Base-by-base conservation (phyloP, 2,329 filamentous ascomycete genomes). In the Magnaporthiopsis incrustans region DNA sequence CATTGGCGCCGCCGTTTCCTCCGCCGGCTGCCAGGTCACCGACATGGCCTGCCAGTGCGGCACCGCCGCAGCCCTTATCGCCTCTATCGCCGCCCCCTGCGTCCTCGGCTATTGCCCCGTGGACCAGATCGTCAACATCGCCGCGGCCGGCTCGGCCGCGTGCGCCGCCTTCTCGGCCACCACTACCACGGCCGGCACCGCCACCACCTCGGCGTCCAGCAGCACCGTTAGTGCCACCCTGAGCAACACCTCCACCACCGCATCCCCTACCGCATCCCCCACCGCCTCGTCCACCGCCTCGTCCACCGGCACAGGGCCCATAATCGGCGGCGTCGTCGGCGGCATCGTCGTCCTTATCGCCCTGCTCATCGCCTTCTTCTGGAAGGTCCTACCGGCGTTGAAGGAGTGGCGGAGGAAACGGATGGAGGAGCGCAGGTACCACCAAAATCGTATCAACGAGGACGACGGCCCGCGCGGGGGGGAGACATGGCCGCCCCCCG, bases 21-120 rank as follows among this genome's bases (percentile, higher is more conserved):
- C 73, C n/a, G 78, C 78, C 26, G 77, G 78, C 69, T 86, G 83
- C 72, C 65, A 76, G 27, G 27, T 30, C 27, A 30, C 73, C 59
- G 81, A 86, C 72, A 70, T 74, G 58, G 72, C 70, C 62, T 86
- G 83, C 77, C 81, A 82, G 69, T 85, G 83, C 76, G 81, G 74
- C 3, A 67, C 70, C 8, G 72, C 68, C 0, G 67, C 76, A 67
- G 38, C 69, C 18, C 67, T 64, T 63, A 77, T 78, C 64, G 72
- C 65, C 65, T 64, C 56, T 59, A 62, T 65, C 64, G 73, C 69
- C 27, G 71, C 69, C 0, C 64, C 70, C 6, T 78, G 76, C 66
- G 70, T 78, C 30, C 57, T 77, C 25, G 8, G 38, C 3, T 64
- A 64, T 61, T 79, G 77, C 71, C 50, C 67, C 11, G 62, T 66